A percentile compares a stretch with the other conserved stretches of the same genome.
These are phyloP conservation scores for Colletotrichum gloeosporioides DNA, from an alignment of 2,329 filamentous ascomycete species.

Conservation along the genomic window DNA sequence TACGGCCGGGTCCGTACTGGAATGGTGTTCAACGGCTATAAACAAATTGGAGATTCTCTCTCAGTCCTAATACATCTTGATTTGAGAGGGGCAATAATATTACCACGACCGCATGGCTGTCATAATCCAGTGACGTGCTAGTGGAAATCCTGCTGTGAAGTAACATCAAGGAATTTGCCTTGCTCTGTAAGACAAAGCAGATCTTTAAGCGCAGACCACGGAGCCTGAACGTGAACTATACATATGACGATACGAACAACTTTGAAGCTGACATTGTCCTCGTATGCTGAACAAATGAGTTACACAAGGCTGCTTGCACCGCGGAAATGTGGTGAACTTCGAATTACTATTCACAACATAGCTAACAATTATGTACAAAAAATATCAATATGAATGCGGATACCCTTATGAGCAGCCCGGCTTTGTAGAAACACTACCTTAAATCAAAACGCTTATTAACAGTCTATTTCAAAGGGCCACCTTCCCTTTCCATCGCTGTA, in stretches of 20 bases:
- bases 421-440: neutral
- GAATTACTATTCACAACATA: neutral
- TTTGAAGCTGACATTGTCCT: neutral
- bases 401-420: neutral
- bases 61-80: neutral
- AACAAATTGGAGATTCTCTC: neutral
- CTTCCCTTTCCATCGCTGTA: neutral
- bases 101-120: accelerated
- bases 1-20: slow-evolving; percentile 14
- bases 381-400: neutral
- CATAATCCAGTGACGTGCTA: neutral
- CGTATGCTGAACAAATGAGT: neutral
- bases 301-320: accelerated
- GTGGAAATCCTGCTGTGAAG: accelerated
- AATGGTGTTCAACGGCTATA: neutral
- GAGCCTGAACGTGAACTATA: accelerated
- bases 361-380: neutral
- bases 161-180: neutral
- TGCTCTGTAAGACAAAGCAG: neutral
- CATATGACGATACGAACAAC: neutral
- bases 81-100: neutral
- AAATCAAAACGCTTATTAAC: neutral
- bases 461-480: slow-evolving; percentile 1
- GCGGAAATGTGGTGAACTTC: accelerated
- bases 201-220: neutral